Evolutionary conservation across 768 basidiomycete species (phyloP), one percentile per base, ranked within the genome.

Genomic region (Pisolithus albus): DNA sequence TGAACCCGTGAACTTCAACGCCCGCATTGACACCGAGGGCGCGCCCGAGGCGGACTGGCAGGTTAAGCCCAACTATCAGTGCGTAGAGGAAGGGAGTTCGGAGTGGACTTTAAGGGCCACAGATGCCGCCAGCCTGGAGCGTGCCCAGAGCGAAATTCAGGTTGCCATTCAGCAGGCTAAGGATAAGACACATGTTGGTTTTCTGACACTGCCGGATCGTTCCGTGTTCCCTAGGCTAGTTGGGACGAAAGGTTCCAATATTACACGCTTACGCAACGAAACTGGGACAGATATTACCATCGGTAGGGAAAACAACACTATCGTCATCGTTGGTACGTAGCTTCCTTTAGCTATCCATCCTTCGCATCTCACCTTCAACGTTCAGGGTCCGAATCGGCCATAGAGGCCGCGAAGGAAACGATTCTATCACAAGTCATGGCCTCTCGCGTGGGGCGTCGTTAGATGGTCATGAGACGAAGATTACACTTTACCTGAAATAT

Each of bases 281-380:
- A 95, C 88, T 48, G 89, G 91, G 39, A 88, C 93, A 50, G 92
- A 95, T 63, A 92, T 97, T 60, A 89, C 82, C 40, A 90, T 97
- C 50, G 83, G 90, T 66, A 82, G 89, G 56, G 92, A 93, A 56
- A 88, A 87, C 63, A 89, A 76, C 67, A 84, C 83, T 28, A 94
- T 96, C 61, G 81, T 87, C 57, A 86, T 97, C 62, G 82, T 86
- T 46, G 93, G 92, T 92, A 62, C 57, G 84, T 72, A 5, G 28
- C 49, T 28, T 47, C 24, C 18, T 28, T 40, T 47, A 4, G 43
- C 18, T 23, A 11, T 45, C 1, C 7, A 21, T 49, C 37, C 45
- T 6, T 30, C n/a, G 32, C 47, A n/a, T 53, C 46, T 55, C 53
- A 56, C 41, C 56, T 24, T 19, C 21, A 19, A 23, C 44, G 48